A percentile compares a stretch with the other conserved stretches of the same genome.
These are phyloP conservation scores for Colletotrichum navitas DNA, from an alignment of 2,329 filamentous ascomycete genomes.

Conservation along the genomic window DNA sequence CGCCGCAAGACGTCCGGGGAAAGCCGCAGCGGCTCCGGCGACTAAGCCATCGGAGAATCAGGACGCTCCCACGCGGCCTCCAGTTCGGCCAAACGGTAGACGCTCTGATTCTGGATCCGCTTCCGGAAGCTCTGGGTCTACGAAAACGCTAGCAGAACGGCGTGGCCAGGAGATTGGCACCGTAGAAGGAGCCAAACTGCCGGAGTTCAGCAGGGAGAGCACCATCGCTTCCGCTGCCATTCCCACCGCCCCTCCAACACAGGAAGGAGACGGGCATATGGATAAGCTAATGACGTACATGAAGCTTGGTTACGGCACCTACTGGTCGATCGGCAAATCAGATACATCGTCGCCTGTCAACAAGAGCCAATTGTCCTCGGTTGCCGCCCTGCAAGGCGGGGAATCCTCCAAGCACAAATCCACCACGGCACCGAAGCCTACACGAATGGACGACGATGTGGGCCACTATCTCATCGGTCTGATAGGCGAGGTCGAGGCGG, in stretches of 20 bases:
- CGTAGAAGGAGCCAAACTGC: slow-evolving; percentile 35
- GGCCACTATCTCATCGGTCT: slow-evolving; percentile 77
- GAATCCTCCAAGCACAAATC: slow-evolving; percentile 20
- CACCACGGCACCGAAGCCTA: slow-evolving; percentile 14
- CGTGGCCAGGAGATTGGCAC: slow-evolving; percentile 41
- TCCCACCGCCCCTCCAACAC: slow-evolving; percentile 6
- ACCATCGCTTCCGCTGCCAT: not conserved
- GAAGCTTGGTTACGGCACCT: slow-evolving; percentile 76
- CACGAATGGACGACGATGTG: slow-evolving; percentile 41
- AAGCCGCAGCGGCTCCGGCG: slow-evolving; percentile 39
- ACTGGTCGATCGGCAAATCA: slow-evolving; percentile 62
- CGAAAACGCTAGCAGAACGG: slow-evolving; percentile 39
- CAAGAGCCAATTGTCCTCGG: slow-evolving; percentile 17
- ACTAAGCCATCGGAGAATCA: not conserved
- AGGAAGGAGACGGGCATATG: slow-evolving; percentile 56
- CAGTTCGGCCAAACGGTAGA: slow-evolving; percentile 7
- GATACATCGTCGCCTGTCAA: slow-evolving; percentile 27
- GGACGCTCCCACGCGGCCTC: not conserved
- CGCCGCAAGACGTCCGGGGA: slow-evolving; percentile 58
- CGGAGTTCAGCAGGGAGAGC: not conserved
- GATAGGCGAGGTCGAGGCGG: slow-evolving; percentile 71
- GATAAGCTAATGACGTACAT: slow-evolving; percentile 73
- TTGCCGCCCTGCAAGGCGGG: slow-evolving; percentile 11
- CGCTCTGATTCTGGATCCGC: slow-evolving; percentile 33
- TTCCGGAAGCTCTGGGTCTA: slow-evolving; percentile 33